Evolutionary conservation across 208 protist genomes (phyloP).

Genomic region (Herpetomonas samuelpessoai): DNA sequence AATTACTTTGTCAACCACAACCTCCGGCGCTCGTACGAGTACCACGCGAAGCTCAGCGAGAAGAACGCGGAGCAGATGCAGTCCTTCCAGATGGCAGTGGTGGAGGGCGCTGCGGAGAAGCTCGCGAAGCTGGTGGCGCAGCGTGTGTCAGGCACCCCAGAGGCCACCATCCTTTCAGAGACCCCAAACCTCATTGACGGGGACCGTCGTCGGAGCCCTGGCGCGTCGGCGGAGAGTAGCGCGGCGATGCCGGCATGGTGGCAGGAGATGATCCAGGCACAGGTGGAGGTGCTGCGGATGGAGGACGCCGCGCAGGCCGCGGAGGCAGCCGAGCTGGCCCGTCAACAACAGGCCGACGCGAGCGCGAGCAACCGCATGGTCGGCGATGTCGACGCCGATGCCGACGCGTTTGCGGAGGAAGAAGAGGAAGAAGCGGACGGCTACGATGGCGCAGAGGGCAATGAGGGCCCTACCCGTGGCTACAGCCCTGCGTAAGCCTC

Average conservation of each 20-base stretch:
- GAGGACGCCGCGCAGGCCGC: constrained; percentile 18
- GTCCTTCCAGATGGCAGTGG: constrained; percentile 59
- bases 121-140: constrained; percentile 34
- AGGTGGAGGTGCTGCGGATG: constrained; percentile 39
- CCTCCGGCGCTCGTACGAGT: constrained; percentile 54
- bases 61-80: constrained; percentile 66
- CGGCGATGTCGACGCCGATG: constrained; percentile 9
- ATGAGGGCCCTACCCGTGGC: not conserved
- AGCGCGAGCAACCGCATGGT: not conserved
- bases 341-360: constrained; percentile 14
- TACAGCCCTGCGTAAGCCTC: too few relatives aligned
- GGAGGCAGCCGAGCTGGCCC: constrained; percentile 21
- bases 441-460: not conserved
- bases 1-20: constrained; percentile 65
- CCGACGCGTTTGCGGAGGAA: constrained; percentile 11
- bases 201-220: not conserved
- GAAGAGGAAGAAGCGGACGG: constrained; percentile 1
- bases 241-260: constrained; percentile 42
- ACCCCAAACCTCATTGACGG: constrained; percentile 6
- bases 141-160: not conserved
- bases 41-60: constrained; percentile 49
- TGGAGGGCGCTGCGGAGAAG: constrained; percentile 42
- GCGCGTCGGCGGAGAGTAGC: constrained; percentile 1
- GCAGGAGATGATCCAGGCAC: constrained; percentile 36
- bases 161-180: not conserved